These are phyloP conservation scores for Piedraia hortae DNA, from an alignment of 2,329 filamentous ascomycete species.

Conservation along the genomic window DNA sequence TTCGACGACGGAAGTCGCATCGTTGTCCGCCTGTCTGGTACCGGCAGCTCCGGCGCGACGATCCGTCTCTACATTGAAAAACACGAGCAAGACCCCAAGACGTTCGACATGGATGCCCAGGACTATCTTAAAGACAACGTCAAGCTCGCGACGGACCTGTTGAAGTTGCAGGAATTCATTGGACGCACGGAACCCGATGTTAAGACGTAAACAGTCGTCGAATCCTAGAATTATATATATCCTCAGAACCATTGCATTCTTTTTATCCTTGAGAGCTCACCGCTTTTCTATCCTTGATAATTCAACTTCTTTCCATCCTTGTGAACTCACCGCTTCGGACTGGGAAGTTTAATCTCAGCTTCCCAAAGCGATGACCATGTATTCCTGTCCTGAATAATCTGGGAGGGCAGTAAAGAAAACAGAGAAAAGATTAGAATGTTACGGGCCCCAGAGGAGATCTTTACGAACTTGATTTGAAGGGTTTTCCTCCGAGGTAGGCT, in stretches of 20 bases:
- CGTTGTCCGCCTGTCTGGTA: slow-evolving; percentile 81
- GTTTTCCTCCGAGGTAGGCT: no score
- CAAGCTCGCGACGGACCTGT: slow-evolving; percentile 51
- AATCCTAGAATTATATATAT: no score
- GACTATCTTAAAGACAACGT: slow-evolving; percentile 84
- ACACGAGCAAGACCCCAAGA: slow-evolving; percentile 57
- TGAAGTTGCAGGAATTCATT: slow-evolving; percentile 84
- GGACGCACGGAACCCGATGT: slow-evolving; percentile 85
- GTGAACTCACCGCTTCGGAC: no score
- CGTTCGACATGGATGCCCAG: slow-evolving; percentile 60
- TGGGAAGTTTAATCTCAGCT: no score
- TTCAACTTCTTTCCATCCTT: no score
- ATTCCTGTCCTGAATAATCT: no score
- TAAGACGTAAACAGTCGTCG: slow-evolving; percentile 49
- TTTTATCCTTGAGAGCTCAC: no score
- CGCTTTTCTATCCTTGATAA: no score
- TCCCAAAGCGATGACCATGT: no score
- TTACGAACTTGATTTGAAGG: slow-evolving; percentile 21
- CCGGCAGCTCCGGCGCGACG: slow-evolving; percentile 80
- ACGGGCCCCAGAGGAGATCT: slow-evolving; percentile 18
- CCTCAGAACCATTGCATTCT: no score
- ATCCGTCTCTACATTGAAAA: slow-evolving; percentile 95
- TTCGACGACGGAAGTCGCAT: slow-evolving; percentile 90
- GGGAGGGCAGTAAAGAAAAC: no score
- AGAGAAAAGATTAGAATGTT: no score